Conservation (phyloP, 306 rosid species). For the Lagenaria siceraria region DNA sequence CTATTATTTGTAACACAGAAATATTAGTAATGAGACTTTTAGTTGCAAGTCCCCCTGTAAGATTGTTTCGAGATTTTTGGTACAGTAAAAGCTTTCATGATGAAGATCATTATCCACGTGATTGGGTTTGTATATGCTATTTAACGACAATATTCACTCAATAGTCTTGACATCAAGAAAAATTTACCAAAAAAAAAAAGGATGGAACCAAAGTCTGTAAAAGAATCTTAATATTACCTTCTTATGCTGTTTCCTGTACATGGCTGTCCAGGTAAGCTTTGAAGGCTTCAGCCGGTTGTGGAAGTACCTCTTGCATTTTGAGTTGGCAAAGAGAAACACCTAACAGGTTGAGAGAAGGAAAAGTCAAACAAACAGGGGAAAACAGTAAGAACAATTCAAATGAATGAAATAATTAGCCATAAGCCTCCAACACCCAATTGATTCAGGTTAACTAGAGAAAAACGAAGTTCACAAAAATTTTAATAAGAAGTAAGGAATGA, state of each 20-base stretch:
- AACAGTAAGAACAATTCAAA: not conserved
- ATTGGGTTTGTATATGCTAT: not conserved
- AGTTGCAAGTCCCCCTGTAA: not conserved
- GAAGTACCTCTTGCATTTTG: conserved; percentile 69
- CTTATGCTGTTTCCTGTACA: conserved; percentile 81
- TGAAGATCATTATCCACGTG: not conserved
- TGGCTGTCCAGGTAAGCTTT: conserved; percentile 83
- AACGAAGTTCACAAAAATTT: not conserved
- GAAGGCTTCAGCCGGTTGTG: conserved; percentile 81
- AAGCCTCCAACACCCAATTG: no score
- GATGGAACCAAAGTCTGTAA: not conserved
- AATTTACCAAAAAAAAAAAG: not conserved
- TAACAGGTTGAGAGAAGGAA: conserved; percentile 1
- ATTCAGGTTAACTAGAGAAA: no score
- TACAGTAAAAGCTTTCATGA: not conserved
- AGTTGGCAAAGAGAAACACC: conserved; percentile 70
- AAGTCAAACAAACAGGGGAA: not conserved
- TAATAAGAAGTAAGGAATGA: not conserved
- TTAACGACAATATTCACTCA: not conserved
- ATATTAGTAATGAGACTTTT: not conserved
- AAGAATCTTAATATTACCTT: conserved; percentile 27
- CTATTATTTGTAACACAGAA: no score
- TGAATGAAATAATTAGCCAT: not conserved
- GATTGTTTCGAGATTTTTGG: not conserved
- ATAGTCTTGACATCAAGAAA: not conserved